Conservation (phyloP, 1,139 yeast genomes). For the Wickerhamomyces sp. region DNA sequence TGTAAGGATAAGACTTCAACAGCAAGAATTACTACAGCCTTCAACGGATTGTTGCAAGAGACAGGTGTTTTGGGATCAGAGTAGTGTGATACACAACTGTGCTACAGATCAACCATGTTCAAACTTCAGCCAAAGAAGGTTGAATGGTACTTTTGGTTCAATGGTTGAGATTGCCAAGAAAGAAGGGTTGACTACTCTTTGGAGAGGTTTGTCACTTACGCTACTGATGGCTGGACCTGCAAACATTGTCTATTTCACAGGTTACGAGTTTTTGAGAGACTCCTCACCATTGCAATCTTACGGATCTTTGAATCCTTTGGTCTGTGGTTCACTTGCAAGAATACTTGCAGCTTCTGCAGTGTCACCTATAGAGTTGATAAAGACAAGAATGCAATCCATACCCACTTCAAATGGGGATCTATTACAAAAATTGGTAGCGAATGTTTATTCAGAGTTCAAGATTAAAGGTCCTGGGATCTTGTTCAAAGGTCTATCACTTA, state of each 20-base stretch:
- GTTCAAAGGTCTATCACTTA: constrained; percentile 80
- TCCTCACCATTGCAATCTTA: constrained; percentile 52
- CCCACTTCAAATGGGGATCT: constrained; percentile 42
- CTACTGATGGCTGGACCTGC: constrained; percentile 89
- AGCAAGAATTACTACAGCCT: constrained; percentile 63
- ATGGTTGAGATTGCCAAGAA: constrained; percentile 54
- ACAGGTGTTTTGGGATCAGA: constrained; percentile 22
- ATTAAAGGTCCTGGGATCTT: constrained; percentile 58
- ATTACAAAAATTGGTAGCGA: constrained; percentile 43
- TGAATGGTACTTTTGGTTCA: constrained; percentile 67
- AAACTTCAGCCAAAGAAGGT: constrained; percentile 26
- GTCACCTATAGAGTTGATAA: constrained; percentile 82
- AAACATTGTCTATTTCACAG: constrained; percentile 89
- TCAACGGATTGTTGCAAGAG: constrained; percentile 26
- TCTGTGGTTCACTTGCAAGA: constrained; percentile 86
- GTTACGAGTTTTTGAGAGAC: constrained; percentile 83
- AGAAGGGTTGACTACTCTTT: constrained; percentile 75
- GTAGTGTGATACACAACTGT: constrained; percentile 1
- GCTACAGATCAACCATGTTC: constrained; percentile 5
- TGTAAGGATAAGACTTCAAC: constrained; percentile 84
- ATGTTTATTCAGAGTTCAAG: constrained; percentile 49
- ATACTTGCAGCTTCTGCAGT: constrained; percentile 77
- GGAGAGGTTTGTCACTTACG: constrained; percentile 87
- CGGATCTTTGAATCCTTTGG: constrained; percentile 59
- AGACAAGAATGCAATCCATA: constrained; percentile 85